A percentile compares a stretch with the other conserved stretches of the same genome.
Evolutionary conservation across 192 early-diverging fungal genomes (phyloP).

Genomic region (Rhizophagus sp.): DNA sequence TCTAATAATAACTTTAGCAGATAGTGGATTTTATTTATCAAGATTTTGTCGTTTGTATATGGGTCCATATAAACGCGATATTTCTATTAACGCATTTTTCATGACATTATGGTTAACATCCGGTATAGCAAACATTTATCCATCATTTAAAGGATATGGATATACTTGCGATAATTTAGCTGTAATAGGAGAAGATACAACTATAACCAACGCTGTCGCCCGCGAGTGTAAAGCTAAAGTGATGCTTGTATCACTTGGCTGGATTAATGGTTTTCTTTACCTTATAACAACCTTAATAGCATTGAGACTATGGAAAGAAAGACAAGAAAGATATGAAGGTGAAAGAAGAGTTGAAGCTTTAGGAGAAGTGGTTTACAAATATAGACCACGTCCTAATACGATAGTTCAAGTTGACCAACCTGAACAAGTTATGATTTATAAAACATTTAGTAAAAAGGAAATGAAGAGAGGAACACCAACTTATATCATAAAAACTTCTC

Average conservation of each 20-base stretch:
- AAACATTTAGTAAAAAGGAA: background rate
- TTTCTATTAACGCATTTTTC: background rate
- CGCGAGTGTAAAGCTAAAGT: background rate
- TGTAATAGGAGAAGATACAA: background rate
- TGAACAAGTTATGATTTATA: conserved; percentile 23
- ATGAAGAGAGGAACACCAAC: background rate
- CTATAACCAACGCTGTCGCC: background rate
- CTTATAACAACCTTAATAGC: background rate
- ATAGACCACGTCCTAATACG: background rate
- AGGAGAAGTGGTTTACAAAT: conserved; percentile 12
- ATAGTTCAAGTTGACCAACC: background rate
- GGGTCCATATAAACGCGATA: background rate
- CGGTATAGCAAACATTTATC: conserved; percentile 4
- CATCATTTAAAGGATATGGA: background rate
- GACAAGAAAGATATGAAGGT: conserved; percentile 7
- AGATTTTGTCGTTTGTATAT: background rate
- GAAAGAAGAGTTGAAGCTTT: conserved; percentile 15
- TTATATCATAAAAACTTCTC: no score
- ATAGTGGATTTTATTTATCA: background rate
- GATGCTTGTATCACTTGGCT: background rate
- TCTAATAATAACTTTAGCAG: background rate
- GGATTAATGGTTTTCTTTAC: background rate
- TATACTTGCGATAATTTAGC: background rate
- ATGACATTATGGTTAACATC: background rate
- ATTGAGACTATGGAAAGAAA: background rate